phyloP scores from a whole-genome alignment of 352 stramenopile species.

The Globisporangium orthogonon region DNA sequence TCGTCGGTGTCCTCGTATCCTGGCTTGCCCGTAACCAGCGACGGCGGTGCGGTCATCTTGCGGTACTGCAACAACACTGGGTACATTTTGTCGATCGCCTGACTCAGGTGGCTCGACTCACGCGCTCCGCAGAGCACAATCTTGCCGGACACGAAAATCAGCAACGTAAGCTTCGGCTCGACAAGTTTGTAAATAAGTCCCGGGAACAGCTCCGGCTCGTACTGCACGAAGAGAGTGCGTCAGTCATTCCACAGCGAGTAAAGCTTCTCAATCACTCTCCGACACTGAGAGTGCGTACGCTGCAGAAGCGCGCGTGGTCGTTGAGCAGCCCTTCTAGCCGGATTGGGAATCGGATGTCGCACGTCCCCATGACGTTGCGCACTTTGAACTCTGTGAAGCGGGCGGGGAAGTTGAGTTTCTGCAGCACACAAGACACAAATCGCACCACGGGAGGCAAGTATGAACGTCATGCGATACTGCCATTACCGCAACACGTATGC shows the following conservation, averaged over 20 bases:
- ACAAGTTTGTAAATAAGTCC: conserved; percentile 98
- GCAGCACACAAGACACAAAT: conserved; percentile 1
- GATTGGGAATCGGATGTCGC: conserved; percentile 98
- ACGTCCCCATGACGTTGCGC: conserved; percentile 98
- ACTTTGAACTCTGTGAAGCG: conserved; percentile 90
- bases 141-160: conserved; percentile 99
- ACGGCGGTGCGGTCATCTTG: conserved; percentile 70
- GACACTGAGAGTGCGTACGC: conserved; percentile 39
- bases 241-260: background rate
- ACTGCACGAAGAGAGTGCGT: conserved; percentile 34
- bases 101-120: conserved; percentile 37
- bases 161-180: conserved; percentile 95
- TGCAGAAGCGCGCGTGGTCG: conserved; percentile 93
- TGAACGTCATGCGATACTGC: background rate
- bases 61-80: conserved; percentile 50
- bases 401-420: conserved; percentile 88
- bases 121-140: conserved; percentile 94
- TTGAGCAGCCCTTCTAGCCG: conserved; percentile 97
- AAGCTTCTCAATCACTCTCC: background rate
- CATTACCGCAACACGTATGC: too few relatives aligned
- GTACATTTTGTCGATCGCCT: conserved; percentile 50
- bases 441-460: background rate
- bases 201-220: conserved; percentile 99
- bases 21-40: conserved; percentile 62
- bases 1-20: conserved; percentile 62